Conservation (phyloP, 331 rosid genomes). For the Rosa hybrid region DNA sequence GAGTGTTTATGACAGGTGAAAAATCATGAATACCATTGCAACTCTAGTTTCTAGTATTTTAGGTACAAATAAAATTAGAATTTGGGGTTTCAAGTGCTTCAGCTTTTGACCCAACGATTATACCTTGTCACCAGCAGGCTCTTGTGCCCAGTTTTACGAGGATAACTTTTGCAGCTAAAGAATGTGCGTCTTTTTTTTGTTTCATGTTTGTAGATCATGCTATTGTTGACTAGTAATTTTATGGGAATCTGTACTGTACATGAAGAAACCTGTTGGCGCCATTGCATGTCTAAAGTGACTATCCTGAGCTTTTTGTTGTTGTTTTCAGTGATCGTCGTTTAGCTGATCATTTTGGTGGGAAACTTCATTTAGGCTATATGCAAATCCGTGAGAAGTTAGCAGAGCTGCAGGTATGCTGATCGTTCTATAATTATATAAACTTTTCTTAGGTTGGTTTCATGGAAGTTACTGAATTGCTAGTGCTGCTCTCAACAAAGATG, state of each 20-base stretch:
- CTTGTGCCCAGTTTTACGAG: constrained; percentile 99
- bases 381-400: constrained; percentile 96
- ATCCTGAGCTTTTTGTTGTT: constrained; percentile 35
- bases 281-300: constrained; percentile 28
- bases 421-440: constrained; percentile 13
- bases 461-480: not conserved
- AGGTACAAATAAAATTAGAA: constrained; percentile 59
- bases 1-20: constrained; percentile 98
- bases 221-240: constrained; percentile 60
- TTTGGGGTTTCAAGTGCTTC: constrained; percentile 93
- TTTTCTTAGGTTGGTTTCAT: constrained; percentile 11
- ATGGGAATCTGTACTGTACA: constrained; percentile 47
- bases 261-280: constrained; percentile 25
- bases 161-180: constrained; percentile 99
- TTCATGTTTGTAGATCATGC: constrained; percentile 88
- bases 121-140: constrained; percentile 99
- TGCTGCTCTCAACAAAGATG: not conserved
- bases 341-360: constrained; percentile 99
- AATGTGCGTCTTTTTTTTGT: constrained; percentile 99
- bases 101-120: constrained; percentile 95
- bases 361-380: constrained; percentile 98
- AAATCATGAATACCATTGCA: constrained; percentile 14
- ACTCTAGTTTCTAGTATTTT: constrained; percentile 35
- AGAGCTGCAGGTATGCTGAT: constrained; percentile 79
- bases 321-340: constrained; percentile 95